These are phyloP conservation scores for Favolaschia claudopus DNA, from an alignment of 768 basidiomycete species.

Conservation along the genomic window DNA sequence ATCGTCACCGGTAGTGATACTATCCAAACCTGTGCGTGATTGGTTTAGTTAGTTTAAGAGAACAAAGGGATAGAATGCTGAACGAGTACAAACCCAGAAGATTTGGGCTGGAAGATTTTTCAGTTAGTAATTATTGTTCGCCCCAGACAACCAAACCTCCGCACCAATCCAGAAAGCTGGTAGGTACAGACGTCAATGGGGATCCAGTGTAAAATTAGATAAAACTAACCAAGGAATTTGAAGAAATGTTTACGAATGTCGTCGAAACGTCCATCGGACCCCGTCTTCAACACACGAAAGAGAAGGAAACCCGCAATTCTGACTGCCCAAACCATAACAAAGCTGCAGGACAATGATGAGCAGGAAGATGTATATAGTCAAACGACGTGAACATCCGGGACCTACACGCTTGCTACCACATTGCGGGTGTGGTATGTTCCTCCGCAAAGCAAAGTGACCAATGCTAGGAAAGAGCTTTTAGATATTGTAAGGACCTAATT, in stretches of 20 bases:
- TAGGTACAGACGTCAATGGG: neutral
- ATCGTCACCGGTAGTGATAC: slow-evolving; percentile 71
- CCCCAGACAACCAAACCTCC: too few relatives aligned
- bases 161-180: slow-evolving; percentile 64
- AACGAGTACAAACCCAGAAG: slow-evolving; percentile 56
- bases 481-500: neutral
- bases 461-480: slow-evolving; percentile 44
- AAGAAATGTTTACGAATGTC: slow-evolving; percentile 70
- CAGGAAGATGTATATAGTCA: slow-evolving; percentile 23
- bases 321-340: slow-evolving; percentile 75
- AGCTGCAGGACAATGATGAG: slow-evolving; percentile 34
- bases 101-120: slow-evolving; percentile 54
- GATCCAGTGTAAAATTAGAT: too few relatives aligned
- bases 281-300: slow-evolving; percentile 73
- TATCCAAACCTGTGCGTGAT: slow-evolving; percentile 54
- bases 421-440: slow-evolving; percentile 67
- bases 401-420: slow-evolving; percentile 52
- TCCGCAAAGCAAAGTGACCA: slow-evolving; percentile 68
- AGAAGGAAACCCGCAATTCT: slow-evolving; percentile 72
- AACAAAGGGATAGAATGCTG: neutral
- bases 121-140: neutral
- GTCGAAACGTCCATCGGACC: slow-evolving; percentile 73
- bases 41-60: slow-evolving; percentile 5
- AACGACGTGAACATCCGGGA: slow-evolving; percentile 45
- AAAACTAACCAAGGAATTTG: slow-evolving; percentile 60